Evolutionary conservation across 2,329 filamentous ascomycete genomes (phyloP), one percentile per base, ranked within the genome.

Genomic region (Trichoderma cornu-damae): DNA sequence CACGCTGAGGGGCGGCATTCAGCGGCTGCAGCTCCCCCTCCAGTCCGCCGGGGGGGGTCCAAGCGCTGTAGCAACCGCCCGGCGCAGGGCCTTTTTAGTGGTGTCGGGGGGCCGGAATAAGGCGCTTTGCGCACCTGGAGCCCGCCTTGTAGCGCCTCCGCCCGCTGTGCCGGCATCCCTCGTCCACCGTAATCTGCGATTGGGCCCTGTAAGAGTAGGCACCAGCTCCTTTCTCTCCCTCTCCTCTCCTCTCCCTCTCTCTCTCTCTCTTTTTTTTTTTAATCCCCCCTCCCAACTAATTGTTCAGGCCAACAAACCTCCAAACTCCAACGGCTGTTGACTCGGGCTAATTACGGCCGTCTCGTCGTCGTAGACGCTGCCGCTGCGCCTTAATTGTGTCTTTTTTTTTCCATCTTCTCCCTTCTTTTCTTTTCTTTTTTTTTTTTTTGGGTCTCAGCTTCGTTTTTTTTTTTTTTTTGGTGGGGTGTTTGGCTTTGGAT

Each of bases 271-370:
- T n/a, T n/a, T n/a, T 44, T 18, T 46, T 46, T 26, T 22, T 46
- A 11, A 28, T 32, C 48, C 16, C 22, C 51, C 51, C 26, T 42
- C 24, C 51, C 12, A 30, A 26, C 49, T 34, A 8, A 30, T 7
- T 30, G 28, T 30, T 30, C 26, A 28, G 30, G 18, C 51, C 51
- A 46, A 34, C 51, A 53, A n/a, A 51, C 48, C 34, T 51, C 22
- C 34, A 46, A 52, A 37, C 18, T 42, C 49, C 49, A 52, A 55
- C 51, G 37, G 42, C 34, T 46, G 42, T 55, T 55, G 51, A 46
- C 42, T 55, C 26, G 24, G 51, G 51, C 51, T 55, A 55, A 47
- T 55, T 42, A 55, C 51, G 51, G 51, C 51, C 20, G 42, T 55
- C 42, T 30, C 42, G 51, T 55, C 51, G 51, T 55, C 24, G 30